These are phyloP conservation scores for Coemansia sp. DNA, from an alignment of 192 early-diverging fungal species.

Conservation along the genomic window DNA sequence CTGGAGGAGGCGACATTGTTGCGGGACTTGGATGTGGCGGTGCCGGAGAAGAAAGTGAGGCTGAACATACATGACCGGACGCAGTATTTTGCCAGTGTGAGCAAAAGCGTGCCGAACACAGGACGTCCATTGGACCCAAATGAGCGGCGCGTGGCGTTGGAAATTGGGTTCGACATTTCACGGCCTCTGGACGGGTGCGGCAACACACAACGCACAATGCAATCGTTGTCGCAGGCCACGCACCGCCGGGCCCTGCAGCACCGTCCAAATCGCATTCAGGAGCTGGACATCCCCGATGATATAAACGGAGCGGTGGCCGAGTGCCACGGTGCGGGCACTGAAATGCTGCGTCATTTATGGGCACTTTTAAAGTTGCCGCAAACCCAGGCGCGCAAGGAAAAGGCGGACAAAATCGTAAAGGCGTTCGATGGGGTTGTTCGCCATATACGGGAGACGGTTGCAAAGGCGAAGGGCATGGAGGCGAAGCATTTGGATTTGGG, in stretches of 20 bases:
- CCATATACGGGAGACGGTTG: conserved; percentile 37
- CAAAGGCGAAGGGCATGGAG: conserved; percentile 24
- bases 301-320: conserved; percentile 33
- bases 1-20: conserved; percentile 64
- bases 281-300: conserved; percentile 36
- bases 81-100: conserved; percentile 74
- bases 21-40: conserved; percentile 63
- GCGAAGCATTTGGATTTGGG: conserved; percentile 35
- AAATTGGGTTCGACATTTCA: conserved; percentile 32
- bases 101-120: background rate
- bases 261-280: conserved; percentile 43
- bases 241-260: conserved; percentile 20
- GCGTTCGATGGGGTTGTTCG: conserved; percentile 32
- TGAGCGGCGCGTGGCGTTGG: conserved; percentile 12
- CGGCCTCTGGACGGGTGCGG: conserved; percentile 24
- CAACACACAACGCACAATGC: conserved; percentile 37
- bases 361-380: conserved; percentile 35
- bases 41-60: conserved; percentile 52
- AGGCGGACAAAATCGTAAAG: conserved; percentile 41
- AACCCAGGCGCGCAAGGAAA: conserved; percentile 31
- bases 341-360: conserved; percentile 57
- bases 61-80: conserved; percentile 75
- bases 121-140: background rate
- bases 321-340: conserved; percentile 52
- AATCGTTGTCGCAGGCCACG: conserved; percentile 18